Percentiles rank a stretch among this genome's conserved stretches.
These are phyloP conservation scores for Corymbia maculata DNA, from an alignment of 345 rosid species.

Conservation along the genomic window DNA sequence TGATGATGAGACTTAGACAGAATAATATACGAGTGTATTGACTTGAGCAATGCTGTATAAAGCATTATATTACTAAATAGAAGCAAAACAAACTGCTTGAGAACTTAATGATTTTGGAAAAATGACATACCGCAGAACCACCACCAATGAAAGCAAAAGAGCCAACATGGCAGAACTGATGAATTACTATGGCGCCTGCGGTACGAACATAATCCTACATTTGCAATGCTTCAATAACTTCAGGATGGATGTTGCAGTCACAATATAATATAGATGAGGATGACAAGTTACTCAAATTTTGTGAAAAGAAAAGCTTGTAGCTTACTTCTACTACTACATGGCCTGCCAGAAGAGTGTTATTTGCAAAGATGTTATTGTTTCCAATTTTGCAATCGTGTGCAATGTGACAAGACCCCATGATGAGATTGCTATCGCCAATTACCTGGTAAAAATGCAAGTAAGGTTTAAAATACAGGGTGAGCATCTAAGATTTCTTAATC, in stretches of 20 bases:
- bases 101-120: not conserved
- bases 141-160: conserved; percentile 84
- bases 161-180: conserved; percentile 83
- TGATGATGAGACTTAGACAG: not conserved
- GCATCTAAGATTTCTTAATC: not conserved
- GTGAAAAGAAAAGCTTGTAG: not conserved
- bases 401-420: conserved; percentile 97
- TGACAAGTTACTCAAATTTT: not conserved
- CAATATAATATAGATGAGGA: not conserved
- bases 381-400: conserved; percentile 96
- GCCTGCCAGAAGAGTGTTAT: conserved; percentile 85
- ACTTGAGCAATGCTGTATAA: not conserved
- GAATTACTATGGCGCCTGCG: conserved; percentile 76
- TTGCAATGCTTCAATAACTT: conserved; percentile 8
- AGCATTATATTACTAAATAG: not conserved
- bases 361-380: conserved; percentile 76
- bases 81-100: not conserved
- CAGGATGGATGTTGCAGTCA: not conserved
- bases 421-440: conserved; percentile 76
- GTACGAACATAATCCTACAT: conserved; percentile 73
- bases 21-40: not conserved
- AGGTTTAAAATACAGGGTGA: not conserved
- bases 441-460: conserved; percentile 29
- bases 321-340: conserved; percentile 86
- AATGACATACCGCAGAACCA: conserved; percentile 68